Conservation (phyloP, 805 yeast species). For the Candida fluviatilis region DNA sequence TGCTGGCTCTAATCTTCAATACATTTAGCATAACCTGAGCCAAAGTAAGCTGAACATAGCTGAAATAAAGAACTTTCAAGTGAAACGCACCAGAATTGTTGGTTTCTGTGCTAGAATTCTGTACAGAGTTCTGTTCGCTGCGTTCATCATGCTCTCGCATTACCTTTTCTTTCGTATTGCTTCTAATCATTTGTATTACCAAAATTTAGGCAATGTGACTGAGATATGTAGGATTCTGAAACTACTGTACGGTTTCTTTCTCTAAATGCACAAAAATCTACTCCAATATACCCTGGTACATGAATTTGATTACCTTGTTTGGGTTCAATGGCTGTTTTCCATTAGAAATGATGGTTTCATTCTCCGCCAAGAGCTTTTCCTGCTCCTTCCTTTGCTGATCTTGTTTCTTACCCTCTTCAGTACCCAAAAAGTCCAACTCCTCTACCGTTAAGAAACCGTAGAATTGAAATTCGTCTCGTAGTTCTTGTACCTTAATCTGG, state of each 20-base stretch:
- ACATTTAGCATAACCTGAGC: too few relatives aligned
- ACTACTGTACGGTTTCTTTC: neutral
- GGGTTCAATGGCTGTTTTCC: conserved; percentile 26
- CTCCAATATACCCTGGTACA: conserved; percentile 32
- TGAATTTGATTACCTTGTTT: conserved; percentile 34
- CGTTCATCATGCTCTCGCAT: too few relatives aligned
- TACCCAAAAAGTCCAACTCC: conserved; percentile 34
- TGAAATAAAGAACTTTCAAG: too few relatives aligned
- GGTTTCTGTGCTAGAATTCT: too few relatives aligned
- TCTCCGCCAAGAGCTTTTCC: conserved; percentile 18
- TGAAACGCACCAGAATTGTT: too few relatives aligned
- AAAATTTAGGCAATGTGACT: too few relatives aligned
- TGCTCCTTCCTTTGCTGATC: conserved; percentile 18
- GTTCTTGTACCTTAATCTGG: conserved; percentile 46
- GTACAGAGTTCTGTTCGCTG: too few relatives aligned
- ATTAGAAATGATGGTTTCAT: conserved; percentile 22
- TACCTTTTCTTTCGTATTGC: too few relatives aligned
- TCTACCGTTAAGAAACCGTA: conserved; percentile 55
- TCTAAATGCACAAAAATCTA: neutral
- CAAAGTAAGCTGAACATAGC: too few relatives aligned
- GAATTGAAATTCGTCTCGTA: conserved; percentile 55
- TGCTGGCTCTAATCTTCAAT: too few relatives aligned
- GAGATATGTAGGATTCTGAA: neutral
- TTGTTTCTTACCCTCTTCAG: conserved; percentile 30
- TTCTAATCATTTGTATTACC: too few relatives aligned